Base-by-base conservation (phyloP, 306 rosid genomes). In the Cucurbita moschata region DNA sequence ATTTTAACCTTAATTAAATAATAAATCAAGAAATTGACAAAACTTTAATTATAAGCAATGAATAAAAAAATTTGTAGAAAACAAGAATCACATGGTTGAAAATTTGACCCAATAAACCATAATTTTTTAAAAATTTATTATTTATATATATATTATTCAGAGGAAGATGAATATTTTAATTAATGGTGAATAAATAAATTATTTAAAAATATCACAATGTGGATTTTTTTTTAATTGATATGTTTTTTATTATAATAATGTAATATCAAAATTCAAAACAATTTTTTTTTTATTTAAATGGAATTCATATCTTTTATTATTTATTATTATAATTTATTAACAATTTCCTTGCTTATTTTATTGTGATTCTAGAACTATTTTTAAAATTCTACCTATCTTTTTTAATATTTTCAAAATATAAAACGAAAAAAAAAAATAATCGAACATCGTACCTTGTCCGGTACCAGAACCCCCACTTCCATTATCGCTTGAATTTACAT, bases 361-460 rank as follows among this genome's bases (percentile, higher is more conserved):
- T 0, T 10, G 15, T 7, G 37, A 4, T 57, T 18, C 18, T 58
- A 58, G 15, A 19, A 30, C 0, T 23, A 12, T 30, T 61, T 57
- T 26, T 42, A 21, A 21, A 21, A 21, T 21, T 21, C 23, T 21
- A 21, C 23, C 23, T 0, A 21, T 21, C 23, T 21, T 21, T 21
- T 21, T 21, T 21, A 21, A 21, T 21, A 21, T 21, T 21, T 21
- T 21, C 23, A 21, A 30, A 30, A 30, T 30, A 30, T 30, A 30
- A 30, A 30, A 30, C 35, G 35, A 30, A 10, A 46, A 46, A 46
- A 46, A 4, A 46, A 46, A 46, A 4, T 21, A 3, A 10, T 50
- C 6, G 10, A 4, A 6, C 46, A 64, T 85, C 78, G 81, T 65
- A 87, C 96, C 96, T 54, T 72, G 74, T 10, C 65, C 75, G 0